These are phyloP conservation scores for Cicer arietinum DNA, from an alignment of 306 rosid genomes.

Conservation along the genomic window DNA sequence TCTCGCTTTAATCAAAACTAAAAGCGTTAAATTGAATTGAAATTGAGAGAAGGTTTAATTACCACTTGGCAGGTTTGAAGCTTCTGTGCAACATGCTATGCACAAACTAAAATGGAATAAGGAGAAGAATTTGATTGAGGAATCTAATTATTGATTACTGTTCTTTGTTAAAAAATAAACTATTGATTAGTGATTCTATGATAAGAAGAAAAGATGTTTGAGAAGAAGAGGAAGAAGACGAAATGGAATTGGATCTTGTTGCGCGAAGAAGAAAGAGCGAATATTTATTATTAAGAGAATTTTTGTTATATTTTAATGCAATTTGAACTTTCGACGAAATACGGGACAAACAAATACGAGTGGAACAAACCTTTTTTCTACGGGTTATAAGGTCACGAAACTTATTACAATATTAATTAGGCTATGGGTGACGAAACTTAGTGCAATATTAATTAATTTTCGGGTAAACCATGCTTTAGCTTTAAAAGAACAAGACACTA, in stretches of 20 bases:
- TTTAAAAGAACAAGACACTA: too few relatives aligned
- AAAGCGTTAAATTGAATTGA: not conserved
- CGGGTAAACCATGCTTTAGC: too few relatives aligned
- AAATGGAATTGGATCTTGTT: slow-evolving; percentile 25
- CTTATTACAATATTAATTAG: not conserved
- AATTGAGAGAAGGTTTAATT: slow-evolving; percentile 10
- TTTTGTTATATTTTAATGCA: not conserved
- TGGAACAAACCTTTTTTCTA: slow-evolving; percentile 28
- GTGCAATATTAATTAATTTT: too few relatives aligned
- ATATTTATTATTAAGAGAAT: not conserved
- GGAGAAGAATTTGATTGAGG: not conserved
- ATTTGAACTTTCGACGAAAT: slow-evolving; percentile 44
- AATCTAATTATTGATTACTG: not conserved
- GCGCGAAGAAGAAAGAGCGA: slow-evolving; percentile 47
- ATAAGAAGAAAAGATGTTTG: not conserved
- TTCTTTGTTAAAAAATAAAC: not conserved
- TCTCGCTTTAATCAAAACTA: not conserved
- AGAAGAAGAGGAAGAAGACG: not conserved
- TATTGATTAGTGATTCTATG: not conserved
- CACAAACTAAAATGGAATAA: not conserved
- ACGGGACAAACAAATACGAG: slow-evolving; percentile 35
- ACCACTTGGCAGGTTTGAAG: slow-evolving; percentile 63
- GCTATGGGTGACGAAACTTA: too few relatives aligned
- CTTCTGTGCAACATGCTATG: slow-evolving; percentile 51
- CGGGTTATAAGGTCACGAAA: not conserved